A percentile compares a stretch with the other conserved stretches of the same genome.
These are phyloP conservation scores for Solanum hybrid DNA, from an alignment of 305 asterid species.

Conservation along the genomic window DNA sequence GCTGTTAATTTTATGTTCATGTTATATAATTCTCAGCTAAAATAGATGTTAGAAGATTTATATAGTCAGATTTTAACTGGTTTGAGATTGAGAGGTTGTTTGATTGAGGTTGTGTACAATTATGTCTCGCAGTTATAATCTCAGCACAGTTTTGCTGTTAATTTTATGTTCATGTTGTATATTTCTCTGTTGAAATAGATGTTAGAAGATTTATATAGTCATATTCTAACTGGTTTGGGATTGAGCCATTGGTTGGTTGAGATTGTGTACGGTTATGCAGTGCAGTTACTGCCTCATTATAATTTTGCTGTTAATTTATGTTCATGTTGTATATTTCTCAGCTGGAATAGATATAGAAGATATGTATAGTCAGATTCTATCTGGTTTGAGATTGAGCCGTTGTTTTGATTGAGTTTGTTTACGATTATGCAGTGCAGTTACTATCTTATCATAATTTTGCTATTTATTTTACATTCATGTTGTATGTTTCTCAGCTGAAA, in stretches of 20 bases:
- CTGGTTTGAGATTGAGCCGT: background rate
- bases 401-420: background rate
- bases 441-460: background rate
- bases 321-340: background rate
- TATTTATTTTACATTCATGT: background rate
- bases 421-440: background rate
- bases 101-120: background rate
- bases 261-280: background rate
- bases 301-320: background rate
- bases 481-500: background rate
- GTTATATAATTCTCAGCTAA: background rate
- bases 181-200: background rate
- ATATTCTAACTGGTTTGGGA: background rate
- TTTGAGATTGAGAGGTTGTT: background rate
- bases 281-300: background rate
- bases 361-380: background rate
- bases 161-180: background rate
- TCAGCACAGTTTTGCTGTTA: background rate
- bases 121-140: background rate
- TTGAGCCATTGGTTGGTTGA: background rate
- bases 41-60: background rate
- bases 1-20: background rate
- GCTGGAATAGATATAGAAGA: background rate
- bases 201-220: background rate
- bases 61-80: background rate